Evolutionary conservation across 176 grass and related monocot species (phyloP).

Genomic region (Paspalum notatum): DNA sequence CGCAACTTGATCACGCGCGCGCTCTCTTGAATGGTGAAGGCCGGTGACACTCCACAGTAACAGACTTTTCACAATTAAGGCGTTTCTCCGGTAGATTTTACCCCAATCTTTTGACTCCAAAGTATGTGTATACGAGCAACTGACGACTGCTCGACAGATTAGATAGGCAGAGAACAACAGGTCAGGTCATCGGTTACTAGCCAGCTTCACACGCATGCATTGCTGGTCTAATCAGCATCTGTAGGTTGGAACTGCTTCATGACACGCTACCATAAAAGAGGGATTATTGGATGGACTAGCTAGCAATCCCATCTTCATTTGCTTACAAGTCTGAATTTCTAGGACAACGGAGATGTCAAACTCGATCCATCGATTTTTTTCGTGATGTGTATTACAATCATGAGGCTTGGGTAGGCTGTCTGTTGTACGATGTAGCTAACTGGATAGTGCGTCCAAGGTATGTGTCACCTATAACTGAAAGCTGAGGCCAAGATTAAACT

Average conservation of each 20-base stretch:
- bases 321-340: conserved; percentile 2
- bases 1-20: background rate
- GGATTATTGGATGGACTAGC: background rate
- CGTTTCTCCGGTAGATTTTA: conserved; percentile 12
- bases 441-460: background rate
- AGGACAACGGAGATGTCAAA: background rate
- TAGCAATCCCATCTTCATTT: background rate
- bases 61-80: background rate
- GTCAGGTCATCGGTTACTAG: no score
- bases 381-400: background rate
- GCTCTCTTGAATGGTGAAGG: background rate
- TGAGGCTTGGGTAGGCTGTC: background rate
- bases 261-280: no score
- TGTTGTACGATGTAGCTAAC: background rate
- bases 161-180: no score
- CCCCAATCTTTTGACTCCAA: background rate
- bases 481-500: background rate
- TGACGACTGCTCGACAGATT: background rate
- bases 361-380: background rate
- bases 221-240: no score
- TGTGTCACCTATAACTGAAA: background rate
- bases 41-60: conserved; percentile 3
- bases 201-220: no score
- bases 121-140: background rate
- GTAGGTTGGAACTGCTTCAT: no score